Evolutionary conservation across 345 rosid species (phyloP).

Genomic region (Reutealis trisperma): DNA sequence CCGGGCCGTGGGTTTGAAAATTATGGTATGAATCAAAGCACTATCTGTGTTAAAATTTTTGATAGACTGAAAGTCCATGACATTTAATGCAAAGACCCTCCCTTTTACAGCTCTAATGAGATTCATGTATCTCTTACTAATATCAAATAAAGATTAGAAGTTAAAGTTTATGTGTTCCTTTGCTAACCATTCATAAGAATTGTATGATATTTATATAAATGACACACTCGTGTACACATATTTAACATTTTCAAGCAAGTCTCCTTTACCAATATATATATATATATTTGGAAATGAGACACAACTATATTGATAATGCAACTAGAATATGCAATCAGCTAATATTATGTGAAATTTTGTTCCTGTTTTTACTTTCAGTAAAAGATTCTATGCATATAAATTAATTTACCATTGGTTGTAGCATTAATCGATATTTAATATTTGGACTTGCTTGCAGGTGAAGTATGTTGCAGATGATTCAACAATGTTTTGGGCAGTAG

Average conservation of each 20-base stretch:
- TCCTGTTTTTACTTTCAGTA: background rate
- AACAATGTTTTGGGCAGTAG: conserved; percentile 88
- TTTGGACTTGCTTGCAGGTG: conserved; percentile 43
- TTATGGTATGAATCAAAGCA: background rate
- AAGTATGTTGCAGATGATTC: conserved; percentile 87
- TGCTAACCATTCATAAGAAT: background rate
- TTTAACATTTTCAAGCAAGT: conserved; percentile 13
- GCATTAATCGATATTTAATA: background rate
- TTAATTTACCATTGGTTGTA: background rate
- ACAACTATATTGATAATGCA: background rate
- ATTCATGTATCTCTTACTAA: background rate
- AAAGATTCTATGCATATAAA: background rate
- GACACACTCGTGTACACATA: background rate
- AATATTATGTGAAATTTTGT: background rate
- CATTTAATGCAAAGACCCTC: background rate
- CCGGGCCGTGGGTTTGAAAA: no score
- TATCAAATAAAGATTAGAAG: background rate
- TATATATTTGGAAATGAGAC: background rate
- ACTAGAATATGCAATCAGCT: background rate
- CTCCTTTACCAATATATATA: background rate
- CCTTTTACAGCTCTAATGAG: no score
- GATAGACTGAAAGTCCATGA: background rate
- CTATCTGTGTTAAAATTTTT: background rate
- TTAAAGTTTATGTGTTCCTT: background rate
- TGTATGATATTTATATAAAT: background rate